Percentiles rank a stretch among this genome's conserved stretches.
Conservation (phyloP, 2,329 filamentous ascomycete genomes). For the Byssoonygena ceratinophila region DNA sequence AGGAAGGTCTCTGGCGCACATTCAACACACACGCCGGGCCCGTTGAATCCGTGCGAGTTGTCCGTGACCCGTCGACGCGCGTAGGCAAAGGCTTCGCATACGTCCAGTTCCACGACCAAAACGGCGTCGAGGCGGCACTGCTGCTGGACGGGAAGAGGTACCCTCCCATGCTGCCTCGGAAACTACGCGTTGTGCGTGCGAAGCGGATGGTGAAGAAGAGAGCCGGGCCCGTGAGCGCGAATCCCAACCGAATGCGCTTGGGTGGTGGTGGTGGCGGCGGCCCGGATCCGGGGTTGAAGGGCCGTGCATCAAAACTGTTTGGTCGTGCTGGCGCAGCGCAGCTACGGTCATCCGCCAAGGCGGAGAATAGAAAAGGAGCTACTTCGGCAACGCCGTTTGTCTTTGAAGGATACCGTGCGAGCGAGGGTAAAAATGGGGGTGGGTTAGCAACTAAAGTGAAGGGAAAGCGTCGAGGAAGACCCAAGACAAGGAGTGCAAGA, state of each 20-base stretch:
- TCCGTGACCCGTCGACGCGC: conserved; percentile 78
- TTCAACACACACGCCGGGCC: conserved; percentile 47
- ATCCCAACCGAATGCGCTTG: conserved; percentile 11
- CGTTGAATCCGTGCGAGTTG: conserved; percentile 86
- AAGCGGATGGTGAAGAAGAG: conserved; percentile 45
- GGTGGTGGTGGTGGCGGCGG: background rate
- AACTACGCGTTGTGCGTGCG: conserved; percentile 75
- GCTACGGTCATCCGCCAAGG: conserved; percentile 19
- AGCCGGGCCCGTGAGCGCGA: conserved; percentile 16
- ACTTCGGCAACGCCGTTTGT: conserved; percentile 24
- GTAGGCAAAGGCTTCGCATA: conserved; percentile 97
- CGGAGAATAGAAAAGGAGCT: conserved; percentile 16
- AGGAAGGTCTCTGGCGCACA: conserved; percentile 58
- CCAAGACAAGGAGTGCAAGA: conserved; percentile 33
- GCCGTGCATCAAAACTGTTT: conserved; percentile 32
- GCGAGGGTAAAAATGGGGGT: conserved; percentile 22
- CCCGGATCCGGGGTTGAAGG: conserved; percentile 26
- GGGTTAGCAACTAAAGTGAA: conserved; percentile 30
- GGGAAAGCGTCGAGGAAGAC: conserved; percentile 28
- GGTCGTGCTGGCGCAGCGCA: conserved; percentile 32
- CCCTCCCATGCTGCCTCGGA: conserved; percentile 82
- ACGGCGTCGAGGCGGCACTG: conserved; percentile 81
- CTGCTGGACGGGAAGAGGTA: conserved; percentile 84
- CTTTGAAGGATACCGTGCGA: conserved; percentile 39
- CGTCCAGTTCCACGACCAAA: conserved; percentile 86